A percentile compares a stretch with the other conserved stretches of the same genome.
These are phyloP conservation scores for Paspalum notatum DNA, from an alignment of 176 grass and related monocot species.

Conservation along the genomic window DNA sequence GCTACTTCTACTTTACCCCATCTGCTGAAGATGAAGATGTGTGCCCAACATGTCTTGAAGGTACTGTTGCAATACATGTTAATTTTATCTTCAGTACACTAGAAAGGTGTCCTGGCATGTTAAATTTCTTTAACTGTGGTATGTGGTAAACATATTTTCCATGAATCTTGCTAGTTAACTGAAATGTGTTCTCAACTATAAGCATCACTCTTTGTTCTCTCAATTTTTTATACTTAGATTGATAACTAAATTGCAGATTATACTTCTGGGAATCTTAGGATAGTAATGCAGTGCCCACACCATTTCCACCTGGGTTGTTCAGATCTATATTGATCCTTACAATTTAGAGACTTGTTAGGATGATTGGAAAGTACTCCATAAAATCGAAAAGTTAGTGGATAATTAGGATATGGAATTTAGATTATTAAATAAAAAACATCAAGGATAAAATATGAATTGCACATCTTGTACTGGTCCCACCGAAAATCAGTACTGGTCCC, in stretches of 20 bases:
- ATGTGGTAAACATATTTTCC: background rate
- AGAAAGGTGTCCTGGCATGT: too few relatives aligned
- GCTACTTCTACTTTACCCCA: conserved; percentile 63
- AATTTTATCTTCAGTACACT: background rate
- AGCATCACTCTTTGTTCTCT: background rate
- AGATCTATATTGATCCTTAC: background rate
- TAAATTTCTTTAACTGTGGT: too few relatives aligned
- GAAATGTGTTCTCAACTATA: too few relatives aligned
- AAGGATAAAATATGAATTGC: too few relatives aligned
- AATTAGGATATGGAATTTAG: too few relatives aligned
- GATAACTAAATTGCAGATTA: conserved; percentile 73
- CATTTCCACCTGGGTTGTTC: conserved; percentile 81
- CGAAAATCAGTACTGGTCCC: too few relatives aligned
- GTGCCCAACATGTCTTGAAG: conserved; percentile 98
- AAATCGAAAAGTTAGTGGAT: too few relatives aligned
- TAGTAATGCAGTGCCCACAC: conserved; percentile 88
- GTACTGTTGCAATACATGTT: conserved; percentile 33
- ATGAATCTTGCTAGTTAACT: background rate
- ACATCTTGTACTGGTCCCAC: too few relatives aligned
- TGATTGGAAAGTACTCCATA: too few relatives aligned
- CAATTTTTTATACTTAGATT: background rate
- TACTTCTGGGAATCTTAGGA: conserved; percentile 80
- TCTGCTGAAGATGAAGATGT: conserved; percentile 92
- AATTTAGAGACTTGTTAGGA: too few relatives aligned
- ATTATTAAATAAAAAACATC: too few relatives aligned